phyloP scores from a whole-genome alignment of 805 yeast genomes.

The Clavispora fructus region DNA sequence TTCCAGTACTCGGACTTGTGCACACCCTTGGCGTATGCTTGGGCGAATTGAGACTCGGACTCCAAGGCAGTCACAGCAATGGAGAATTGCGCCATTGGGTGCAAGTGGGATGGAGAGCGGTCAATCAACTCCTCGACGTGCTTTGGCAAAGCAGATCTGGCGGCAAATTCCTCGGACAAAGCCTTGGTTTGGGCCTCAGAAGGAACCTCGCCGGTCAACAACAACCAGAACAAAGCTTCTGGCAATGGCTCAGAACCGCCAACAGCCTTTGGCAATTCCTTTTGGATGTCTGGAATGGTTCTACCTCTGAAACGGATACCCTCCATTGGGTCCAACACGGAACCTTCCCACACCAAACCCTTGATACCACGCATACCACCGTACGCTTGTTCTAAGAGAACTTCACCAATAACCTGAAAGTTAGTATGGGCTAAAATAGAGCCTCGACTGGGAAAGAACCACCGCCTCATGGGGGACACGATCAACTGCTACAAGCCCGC shows the following conservation, averaged over 20 bases:
- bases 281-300: slow-evolving; percentile 69
- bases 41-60: slow-evolving; percentile 65
- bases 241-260: slow-evolving; percentile 64
- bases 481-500: too few relatives aligned
- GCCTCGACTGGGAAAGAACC: background rate
- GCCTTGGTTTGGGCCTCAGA: slow-evolving; percentile 51
- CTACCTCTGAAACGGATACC: slow-evolving; percentile 78
- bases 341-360: slow-evolving; percentile 76
- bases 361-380: slow-evolving; percentile 83
- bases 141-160: slow-evolving; percentile 59
- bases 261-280: slow-evolving; percentile 54
- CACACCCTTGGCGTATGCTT: slow-evolving; percentile 66
- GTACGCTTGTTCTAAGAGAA: slow-evolving; percentile 28
- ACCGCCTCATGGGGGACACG: too few relatives aligned
- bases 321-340: slow-evolving; percentile 67
- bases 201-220: slow-evolving; percentile 72
- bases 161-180: slow-evolving; percentile 58
- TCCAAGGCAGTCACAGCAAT: slow-evolving; percentile 72
- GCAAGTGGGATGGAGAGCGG: slow-evolving; percentile 60
- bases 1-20: slow-evolving; percentile 72
- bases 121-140: slow-evolving; percentile 57
- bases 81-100: slow-evolving; percentile 81
- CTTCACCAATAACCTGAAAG: slow-evolving; percentile 40
- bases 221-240: slow-evolving; percentile 72
- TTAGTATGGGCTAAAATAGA: slow-evolving; percentile 3